phyloP scores from a whole-genome alignment of 202 grass and related monocot genomes.

The Schoenoplectus triqueter region DNA sequence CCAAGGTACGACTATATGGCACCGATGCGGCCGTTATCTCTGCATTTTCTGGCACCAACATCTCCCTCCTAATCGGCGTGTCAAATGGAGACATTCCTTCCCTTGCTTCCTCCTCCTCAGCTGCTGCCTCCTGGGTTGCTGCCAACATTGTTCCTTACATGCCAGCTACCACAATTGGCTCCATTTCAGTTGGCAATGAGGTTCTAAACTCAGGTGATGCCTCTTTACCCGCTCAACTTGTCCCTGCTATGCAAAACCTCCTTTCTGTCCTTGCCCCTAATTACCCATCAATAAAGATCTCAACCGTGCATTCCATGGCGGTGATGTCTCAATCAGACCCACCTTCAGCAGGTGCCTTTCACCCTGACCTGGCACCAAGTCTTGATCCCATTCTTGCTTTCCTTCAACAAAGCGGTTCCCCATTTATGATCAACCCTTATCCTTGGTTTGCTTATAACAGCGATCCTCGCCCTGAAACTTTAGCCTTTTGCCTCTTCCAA shows the following conservation, averaged over 20 bases:
- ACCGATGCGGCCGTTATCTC: constrained; percentile 61
- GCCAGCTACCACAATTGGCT: constrained; percentile 51
- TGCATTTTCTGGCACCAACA: constrained; percentile 61
- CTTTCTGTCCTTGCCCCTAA: constrained; percentile 61
- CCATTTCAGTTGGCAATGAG: constrained; percentile 95
- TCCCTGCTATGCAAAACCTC: constrained; percentile 98
- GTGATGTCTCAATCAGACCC: constrained; percentile 82
- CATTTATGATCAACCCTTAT: constrained; percentile 99
- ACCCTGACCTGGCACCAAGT: constrained; percentile 53
- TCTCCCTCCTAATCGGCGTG: constrained; percentile 81
- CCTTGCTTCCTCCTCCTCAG: constrained; percentile 60
- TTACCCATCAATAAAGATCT: constrained; percentile 66
- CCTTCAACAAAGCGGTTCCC: constrained; percentile 66
- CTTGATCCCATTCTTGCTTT: constrained; percentile 84
- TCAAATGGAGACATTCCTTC: constrained; percentile 71
- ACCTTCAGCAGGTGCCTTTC: constrained; percentile 86
- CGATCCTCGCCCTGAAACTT: constrained; percentile 82
- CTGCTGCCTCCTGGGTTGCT: constrained; percentile 62
- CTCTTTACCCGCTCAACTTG: constrained; percentile 61
- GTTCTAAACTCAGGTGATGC: constrained; percentile 73
- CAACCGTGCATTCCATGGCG: constrained; percentile 95
- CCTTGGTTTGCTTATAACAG: constrained; percentile 91
- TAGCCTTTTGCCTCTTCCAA: constrained; percentile 98
- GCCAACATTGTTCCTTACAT: constrained; percentile 56
- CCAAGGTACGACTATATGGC: constrained; percentile 76